These are phyloP conservation scores for Gleditsia sinensis DNA, from an alignment of 306 rosid genomes.

Conservation along the genomic window DNA sequence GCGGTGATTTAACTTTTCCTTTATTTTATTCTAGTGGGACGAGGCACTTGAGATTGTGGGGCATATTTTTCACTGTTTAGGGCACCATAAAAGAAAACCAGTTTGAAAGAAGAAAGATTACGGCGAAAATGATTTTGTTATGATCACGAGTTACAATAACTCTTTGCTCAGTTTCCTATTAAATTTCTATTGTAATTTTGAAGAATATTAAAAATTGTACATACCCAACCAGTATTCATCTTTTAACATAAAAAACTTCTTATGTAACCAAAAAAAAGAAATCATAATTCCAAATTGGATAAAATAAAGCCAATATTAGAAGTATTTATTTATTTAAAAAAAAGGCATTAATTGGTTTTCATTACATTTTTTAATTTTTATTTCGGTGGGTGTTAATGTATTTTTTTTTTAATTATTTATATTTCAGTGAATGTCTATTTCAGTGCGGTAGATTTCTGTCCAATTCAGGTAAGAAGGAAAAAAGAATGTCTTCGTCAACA, in stretches of 20 bases:
- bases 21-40: not conserved
- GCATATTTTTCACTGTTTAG: not conserved
- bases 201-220: too few species aligned
- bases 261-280: too few species aligned
- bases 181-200: too few species aligned
- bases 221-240: not conserved
- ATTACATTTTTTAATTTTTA: too few species aligned
- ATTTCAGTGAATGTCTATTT: not conserved
- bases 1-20: not conserved
- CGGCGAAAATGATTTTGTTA: slow-evolving; percentile 26
- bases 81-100: not conserved
- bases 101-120: not conserved
- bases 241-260: not conserved
- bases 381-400: not conserved
- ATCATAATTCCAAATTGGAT: too few species aligned
- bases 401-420: not conserved
- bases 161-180: too few species aligned
- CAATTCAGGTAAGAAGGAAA: not conserved
- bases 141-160: not conserved
- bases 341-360: not conserved
- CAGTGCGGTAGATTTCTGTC: not conserved
- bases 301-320: too few species aligned
- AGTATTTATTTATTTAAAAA: too few species aligned
- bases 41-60: not conserved
- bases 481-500: not conserved